phyloP scores from a whole-genome alignment of 192 early-diverging fungal genomes.

The Phlyctochytrium bullatum region DNA sequence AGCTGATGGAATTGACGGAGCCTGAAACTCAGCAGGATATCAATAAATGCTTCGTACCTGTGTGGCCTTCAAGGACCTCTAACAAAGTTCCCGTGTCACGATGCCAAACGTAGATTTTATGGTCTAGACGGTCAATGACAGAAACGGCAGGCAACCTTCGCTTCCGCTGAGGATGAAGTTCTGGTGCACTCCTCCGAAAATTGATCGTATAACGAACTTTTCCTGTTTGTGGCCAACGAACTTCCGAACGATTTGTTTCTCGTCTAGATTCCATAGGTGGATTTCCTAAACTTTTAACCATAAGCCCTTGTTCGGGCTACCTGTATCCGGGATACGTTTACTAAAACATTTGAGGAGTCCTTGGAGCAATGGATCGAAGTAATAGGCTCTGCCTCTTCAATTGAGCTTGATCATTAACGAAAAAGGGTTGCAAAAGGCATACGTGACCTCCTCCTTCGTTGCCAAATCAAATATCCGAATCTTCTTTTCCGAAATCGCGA shows the following conservation, averaged over 20 bases:
- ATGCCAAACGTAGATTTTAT: constrained; percentile 77
- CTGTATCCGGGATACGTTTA: constrained; percentile 47
- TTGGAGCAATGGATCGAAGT: constrained; percentile 63
- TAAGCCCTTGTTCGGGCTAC: constrained; percentile 15
- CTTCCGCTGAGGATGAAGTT: constrained; percentile 89
- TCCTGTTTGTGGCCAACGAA: constrained; percentile 84
- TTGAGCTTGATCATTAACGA: constrained; percentile 16
- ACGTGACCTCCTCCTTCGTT: constrained; percentile 42
- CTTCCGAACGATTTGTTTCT: constrained; percentile 65
- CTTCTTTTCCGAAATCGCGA: constrained; percentile 66
- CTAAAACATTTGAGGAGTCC: constrained; percentile 60
- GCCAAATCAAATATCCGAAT: constrained; percentile 64
- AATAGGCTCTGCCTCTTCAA: constrained; percentile 54
- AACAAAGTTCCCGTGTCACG: constrained; percentile 66
- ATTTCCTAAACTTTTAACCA: constrained; percentile 57
- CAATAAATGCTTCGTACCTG: constrained; percentile 9
- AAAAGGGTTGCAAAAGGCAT: not conserved
- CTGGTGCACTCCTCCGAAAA: constrained; percentile 83
- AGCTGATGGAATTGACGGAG: constrained; percentile 72
- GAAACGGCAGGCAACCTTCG: constrained; percentile 56
- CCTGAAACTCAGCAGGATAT: constrained; percentile 19
- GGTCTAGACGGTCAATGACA: constrained; percentile 42
- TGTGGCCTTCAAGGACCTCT: constrained; percentile 69
- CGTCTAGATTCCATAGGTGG: constrained; percentile 83
- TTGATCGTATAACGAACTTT: constrained; percentile 83